Evolutionary conservation across 371 early-diverging fungal genomes (phyloP).

Genomic region (Sporodiniella umbellata): DNA sequence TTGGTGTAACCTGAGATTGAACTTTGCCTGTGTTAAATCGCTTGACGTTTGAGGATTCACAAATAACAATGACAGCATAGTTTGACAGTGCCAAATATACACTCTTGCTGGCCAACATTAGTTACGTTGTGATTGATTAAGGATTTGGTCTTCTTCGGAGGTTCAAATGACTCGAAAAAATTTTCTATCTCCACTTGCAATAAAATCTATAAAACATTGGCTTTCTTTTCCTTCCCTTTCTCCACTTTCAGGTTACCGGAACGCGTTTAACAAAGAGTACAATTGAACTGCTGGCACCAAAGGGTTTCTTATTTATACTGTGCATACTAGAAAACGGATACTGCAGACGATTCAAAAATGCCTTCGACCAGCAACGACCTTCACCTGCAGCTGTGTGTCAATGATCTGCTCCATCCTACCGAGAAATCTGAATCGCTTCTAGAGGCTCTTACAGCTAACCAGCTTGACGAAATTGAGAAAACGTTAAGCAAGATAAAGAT

Average conservation of each 20-base stretch:
- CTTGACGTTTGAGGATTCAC: not conserved
- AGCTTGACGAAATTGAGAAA: slow-evolving; percentile 26
- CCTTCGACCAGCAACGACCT: not conserved
- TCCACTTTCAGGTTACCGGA: not conserved
- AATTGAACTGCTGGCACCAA: not conserved
- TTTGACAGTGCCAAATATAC: too few relatives aligned
- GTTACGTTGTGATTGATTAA: too few relatives aligned
- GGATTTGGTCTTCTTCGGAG: not conserved
- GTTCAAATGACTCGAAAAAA: not conserved
- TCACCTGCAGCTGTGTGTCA: slow-evolving; percentile 25
- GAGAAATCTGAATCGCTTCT: slow-evolving; percentile 24
- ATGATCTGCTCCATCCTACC: slow-evolving; percentile 30
- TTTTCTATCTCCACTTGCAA: slow-evolving; percentile 3
- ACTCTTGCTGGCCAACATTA: too few relatives aligned
- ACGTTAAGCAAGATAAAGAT: slow-evolving; percentile 20
- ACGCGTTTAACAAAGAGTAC: not conserved
- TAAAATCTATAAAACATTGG: not conserved
- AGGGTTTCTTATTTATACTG: too few relatives aligned
- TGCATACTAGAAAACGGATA: not conserved
- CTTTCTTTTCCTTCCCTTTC: not conserved
- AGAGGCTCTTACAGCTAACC: slow-evolving; percentile 24
- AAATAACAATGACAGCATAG: not conserved
- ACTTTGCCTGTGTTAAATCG: not conserved
- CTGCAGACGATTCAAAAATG: not conserved
- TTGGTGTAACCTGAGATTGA: not conserved